Conservation (phyloP, 306 rosid species). For the barrel medic (Medicago truncatula) region DNA sequence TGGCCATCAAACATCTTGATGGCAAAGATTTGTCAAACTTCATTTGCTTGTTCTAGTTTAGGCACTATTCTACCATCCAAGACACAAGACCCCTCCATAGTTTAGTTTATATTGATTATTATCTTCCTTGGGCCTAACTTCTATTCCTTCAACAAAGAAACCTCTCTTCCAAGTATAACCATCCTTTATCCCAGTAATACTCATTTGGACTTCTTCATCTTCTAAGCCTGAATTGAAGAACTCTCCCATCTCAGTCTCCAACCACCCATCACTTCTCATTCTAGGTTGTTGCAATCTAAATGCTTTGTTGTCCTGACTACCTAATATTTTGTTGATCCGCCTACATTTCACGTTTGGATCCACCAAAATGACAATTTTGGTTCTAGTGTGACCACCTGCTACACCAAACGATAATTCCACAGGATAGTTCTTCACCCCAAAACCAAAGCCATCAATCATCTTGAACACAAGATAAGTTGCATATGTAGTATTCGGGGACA, state of each 20-base stretch:
- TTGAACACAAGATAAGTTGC: neutral
- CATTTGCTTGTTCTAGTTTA: neutral
- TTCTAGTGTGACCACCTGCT: neutral
- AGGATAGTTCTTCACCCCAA: neutral
- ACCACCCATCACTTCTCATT: neutral
- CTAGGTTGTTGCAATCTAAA: neutral
- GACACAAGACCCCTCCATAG: neutral
- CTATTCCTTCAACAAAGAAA: neutral
- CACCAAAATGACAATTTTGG: neutral
- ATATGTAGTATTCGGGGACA: neutral
- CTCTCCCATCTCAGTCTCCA: neutral
- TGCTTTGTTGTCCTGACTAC: neutral
- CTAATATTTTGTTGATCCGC: too few species aligned
- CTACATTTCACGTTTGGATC: neutral
- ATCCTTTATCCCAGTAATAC: neutral
- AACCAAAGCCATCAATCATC: neutral
- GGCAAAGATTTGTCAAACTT: neutral
- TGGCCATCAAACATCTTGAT: neutral
- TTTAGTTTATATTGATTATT: too few species aligned
- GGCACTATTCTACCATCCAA: neutral
- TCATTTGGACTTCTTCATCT: neutral
- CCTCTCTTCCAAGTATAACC: neutral
- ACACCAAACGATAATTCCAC: neutral
- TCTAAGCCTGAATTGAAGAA: neutral
- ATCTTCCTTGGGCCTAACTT: neutral